phyloP scores from a whole-genome alignment of 1,284 basidiomycete genomes.

The Leccinum pachyderme region DNA sequence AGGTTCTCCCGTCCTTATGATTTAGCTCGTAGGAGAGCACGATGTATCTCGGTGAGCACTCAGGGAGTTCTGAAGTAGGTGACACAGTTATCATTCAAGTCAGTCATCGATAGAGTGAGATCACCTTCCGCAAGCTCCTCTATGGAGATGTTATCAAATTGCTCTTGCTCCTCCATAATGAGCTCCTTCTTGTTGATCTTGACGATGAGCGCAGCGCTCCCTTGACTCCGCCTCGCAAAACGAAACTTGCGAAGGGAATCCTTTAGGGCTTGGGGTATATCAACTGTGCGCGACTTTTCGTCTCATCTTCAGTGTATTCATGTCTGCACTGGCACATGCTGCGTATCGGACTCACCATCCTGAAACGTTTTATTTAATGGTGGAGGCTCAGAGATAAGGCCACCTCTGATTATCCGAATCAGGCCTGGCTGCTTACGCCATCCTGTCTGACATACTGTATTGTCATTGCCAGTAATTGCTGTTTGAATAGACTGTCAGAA shows the following conservation, averaged over 20 bases:
- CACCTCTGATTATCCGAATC: slow-evolving; percentile 1
- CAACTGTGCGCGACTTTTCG: slow-evolving; percentile 72
- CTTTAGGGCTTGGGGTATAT: slow-evolving; percentile 77
- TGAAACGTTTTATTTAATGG: background rate
- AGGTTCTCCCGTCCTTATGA: slow-evolving; percentile 82
- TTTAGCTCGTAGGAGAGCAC: slow-evolving; percentile 80
- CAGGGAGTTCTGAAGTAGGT: slow-evolving; percentile 73
- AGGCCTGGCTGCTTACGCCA: background rate
- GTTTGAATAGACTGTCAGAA: background rate
- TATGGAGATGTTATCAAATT: slow-evolving; percentile 71
- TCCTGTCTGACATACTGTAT: background rate
- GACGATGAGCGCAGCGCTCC: slow-evolving; percentile 76
- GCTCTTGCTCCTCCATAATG: slow-evolving; percentile 79
- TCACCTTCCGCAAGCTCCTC: slow-evolving; percentile 85
- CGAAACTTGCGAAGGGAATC: slow-evolving; percentile 80
- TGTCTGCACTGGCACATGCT: background rate
- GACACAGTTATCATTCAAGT: background rate
- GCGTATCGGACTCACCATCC: slow-evolving; percentile 28
- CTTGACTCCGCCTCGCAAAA: slow-evolving; percentile 66
- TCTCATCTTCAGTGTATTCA: slow-evolving; percentile 1
- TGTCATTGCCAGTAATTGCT: too few species aligned
- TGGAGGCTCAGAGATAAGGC: background rate
- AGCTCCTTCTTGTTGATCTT: slow-evolving; percentile 85
- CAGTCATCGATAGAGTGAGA: slow-evolving; percentile 2
- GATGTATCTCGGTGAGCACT: slow-evolving; percentile 87